These are phyloP conservation scores for Candolleomyces aberdarensis DNA, from an alignment of 768 basidiomycete species.

Conservation along the genomic window DNA sequence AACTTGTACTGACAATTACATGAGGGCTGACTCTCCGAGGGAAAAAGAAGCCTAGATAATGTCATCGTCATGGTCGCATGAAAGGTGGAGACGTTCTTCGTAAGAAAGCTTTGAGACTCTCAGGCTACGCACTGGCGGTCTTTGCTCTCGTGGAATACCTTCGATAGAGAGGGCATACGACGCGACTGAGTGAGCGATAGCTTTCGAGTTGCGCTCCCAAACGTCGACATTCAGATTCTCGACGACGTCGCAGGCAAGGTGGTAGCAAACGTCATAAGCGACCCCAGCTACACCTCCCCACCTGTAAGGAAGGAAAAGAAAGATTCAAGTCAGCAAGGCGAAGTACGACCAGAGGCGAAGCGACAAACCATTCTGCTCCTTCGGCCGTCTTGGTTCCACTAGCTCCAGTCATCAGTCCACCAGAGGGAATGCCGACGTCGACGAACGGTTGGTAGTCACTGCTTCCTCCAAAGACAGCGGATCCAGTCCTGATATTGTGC, in stretches of 20 bases:
- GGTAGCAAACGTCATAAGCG: slow-evolving; percentile 28
- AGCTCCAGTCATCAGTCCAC: slow-evolving; percentile 27
- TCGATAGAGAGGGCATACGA: slow-evolving; percentile 20
- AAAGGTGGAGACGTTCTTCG: slow-evolving; percentile 6
- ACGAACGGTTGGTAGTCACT: slow-evolving; percentile 31
- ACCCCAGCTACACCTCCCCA: slow-evolving; percentile 28
- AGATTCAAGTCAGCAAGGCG: background rate
- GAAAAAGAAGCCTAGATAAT: background rate
- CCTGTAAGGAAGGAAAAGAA: slow-evolving; percentile 10
- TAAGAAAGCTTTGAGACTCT: background rate
- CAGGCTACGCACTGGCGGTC: background rate
- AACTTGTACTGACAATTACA: background rate
- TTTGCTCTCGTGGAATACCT: slow-evolving; percentile 17
- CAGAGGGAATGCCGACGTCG: slow-evolving; percentile 26
- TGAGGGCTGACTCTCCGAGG: too few relatives aligned
- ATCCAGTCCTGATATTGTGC: slow-evolving; percentile 18
- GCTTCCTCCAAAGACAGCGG: slow-evolving; percentile 22
- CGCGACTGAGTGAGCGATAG: slow-evolving; percentile 21
- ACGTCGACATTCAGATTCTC: slow-evolving; percentile 23
- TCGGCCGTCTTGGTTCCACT: slow-evolving; percentile 25
- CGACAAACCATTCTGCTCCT: slow-evolving; percentile 18
- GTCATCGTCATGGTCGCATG: slow-evolving; percentile 7
- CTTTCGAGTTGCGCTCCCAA: slow-evolving; percentile 23
- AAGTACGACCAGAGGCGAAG: background rate
- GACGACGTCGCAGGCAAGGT: slow-evolving; percentile 24